phyloP scores from a whole-genome alignment of 495 filamentous ascomycete genomes.

The Penicillium paradoxum region DNA sequence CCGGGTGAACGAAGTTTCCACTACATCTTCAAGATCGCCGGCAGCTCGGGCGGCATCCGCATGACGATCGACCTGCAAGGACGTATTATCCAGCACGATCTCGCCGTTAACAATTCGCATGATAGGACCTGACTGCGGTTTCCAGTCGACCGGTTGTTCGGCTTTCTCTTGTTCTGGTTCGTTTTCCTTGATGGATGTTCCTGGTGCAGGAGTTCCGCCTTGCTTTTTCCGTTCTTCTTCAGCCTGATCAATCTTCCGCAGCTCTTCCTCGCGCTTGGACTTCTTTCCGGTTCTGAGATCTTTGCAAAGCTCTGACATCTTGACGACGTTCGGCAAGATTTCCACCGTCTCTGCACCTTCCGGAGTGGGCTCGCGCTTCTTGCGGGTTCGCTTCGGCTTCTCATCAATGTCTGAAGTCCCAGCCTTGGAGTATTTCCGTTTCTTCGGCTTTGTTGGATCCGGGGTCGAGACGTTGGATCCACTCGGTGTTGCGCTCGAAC shows the following conservation, averaged over 20 bases:
- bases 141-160: conserved; percentile 19
- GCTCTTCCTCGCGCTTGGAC: conserved; percentile 62
- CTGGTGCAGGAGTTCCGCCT: conserved; percentile 27
- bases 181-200: conserved; percentile 31
- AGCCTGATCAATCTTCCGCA: conserved; percentile 50
- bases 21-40: conserved; percentile 54
- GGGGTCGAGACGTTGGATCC: conserved; percentile 14
- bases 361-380: conserved; percentile 58
- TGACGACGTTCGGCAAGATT: conserved; percentile 63
- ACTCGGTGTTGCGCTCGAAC: conserved; percentile 8
- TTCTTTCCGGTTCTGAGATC: conserved; percentile 74
- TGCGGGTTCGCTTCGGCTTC: conserved; percentile 27
- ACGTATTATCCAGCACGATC: conserved; percentile 74
- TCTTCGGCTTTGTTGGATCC: conserved; percentile 17
- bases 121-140: conserved; percentile 41
- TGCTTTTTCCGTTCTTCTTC: conserved; percentile 46
- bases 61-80: conserved; percentile 74
- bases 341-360: conserved; percentile 69
- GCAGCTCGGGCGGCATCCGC: conserved; percentile 56
- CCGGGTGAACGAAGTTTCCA: conserved; percentile 79
- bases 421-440: conserved; percentile 26
- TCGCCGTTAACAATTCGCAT: conserved; percentile 78
- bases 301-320: conserved; percentile 77
- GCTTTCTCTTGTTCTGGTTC: conserved; percentile 13
- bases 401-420: conserved; percentile 22